Conservation (phyloP, 148 eudicot species). For the Camellia sinensis region DNA sequence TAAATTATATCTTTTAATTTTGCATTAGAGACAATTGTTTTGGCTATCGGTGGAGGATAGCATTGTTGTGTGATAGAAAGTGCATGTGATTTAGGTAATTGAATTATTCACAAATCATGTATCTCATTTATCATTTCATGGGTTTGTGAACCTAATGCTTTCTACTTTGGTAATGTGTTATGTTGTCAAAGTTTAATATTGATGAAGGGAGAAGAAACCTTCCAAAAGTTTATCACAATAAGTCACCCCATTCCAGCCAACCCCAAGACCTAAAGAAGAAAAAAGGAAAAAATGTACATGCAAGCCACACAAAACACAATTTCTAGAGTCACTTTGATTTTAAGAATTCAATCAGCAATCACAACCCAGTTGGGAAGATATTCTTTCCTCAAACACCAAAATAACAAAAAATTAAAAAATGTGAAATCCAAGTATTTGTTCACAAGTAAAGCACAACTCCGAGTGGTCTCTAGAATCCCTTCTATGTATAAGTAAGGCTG, state of each 20-base stretch:
- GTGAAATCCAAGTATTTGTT: background rate
- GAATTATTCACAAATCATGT: too few species aligned
- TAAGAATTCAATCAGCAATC: background rate
- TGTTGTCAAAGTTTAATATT: background rate
- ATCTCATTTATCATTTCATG: too few species aligned
- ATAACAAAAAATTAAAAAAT: background rate
- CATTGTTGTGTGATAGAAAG: too few species aligned
- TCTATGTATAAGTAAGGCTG: background rate
- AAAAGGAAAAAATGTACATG: background rate
- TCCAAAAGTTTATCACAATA: background rate
- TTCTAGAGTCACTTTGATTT: background rate
- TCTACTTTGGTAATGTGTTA: too few species aligned
- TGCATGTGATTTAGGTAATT: too few species aligned
- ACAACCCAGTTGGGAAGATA: background rate
- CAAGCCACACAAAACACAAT: background rate
- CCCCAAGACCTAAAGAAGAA: background rate
- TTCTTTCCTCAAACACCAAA: background rate
- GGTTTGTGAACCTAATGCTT: too few species aligned
- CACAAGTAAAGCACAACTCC: background rate
- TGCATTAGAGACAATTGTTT: too few species aligned
- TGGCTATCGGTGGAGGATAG: too few species aligned
- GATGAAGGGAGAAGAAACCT: background rate
- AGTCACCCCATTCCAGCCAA: background rate
- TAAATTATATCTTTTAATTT: too few species aligned
- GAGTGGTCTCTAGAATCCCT: background rate